Conservation (phyloP, 176 grass and related monocot species). For the Carex littledalei region DNA sequence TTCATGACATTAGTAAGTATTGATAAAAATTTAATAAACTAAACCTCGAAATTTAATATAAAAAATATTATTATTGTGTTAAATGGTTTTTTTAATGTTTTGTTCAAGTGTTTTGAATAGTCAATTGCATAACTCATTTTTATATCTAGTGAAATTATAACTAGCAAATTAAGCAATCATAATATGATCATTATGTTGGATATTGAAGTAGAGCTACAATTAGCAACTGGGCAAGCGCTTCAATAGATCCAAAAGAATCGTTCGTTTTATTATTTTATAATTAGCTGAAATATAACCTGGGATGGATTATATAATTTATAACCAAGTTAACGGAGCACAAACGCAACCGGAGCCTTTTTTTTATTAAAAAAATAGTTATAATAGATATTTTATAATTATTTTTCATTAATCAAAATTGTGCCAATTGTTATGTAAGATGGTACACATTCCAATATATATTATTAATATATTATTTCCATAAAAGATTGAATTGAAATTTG, state of each 20-base stretch:
- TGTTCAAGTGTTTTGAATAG: too few species aligned
- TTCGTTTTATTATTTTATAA: not conserved
- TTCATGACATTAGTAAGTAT: not conserved
- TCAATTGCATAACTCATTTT: not conserved
- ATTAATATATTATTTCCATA: too few species aligned
- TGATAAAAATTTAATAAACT: not conserved
- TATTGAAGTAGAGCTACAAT: not conserved
- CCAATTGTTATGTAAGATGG: too few species aligned
- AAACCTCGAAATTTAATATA: not conserved
- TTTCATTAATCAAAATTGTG: too few species aligned
- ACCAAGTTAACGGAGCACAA: not conserved
- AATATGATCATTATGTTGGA: too few species aligned
- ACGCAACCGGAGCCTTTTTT: not conserved
- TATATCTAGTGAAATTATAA: not conserved
- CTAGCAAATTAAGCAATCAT: too few species aligned
- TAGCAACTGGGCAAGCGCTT: not conserved
- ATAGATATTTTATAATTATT: too few species aligned
- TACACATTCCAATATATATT: too few species aligned
- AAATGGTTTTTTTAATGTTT: not conserved
- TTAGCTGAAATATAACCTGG: not conserved
- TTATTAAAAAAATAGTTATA: not conserved
- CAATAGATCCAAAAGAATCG: not conserved
- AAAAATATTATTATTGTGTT: too few species aligned
- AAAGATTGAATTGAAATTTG: too few species aligned
- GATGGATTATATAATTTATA: not conserved